A percentile compares a stretch with the other conserved stretches of the same genome.
These are phyloP conservation scores for Triticum timopheevii DNA, from an alignment of 176 grass and related monocot species.

Conservation along the genomic window DNA sequence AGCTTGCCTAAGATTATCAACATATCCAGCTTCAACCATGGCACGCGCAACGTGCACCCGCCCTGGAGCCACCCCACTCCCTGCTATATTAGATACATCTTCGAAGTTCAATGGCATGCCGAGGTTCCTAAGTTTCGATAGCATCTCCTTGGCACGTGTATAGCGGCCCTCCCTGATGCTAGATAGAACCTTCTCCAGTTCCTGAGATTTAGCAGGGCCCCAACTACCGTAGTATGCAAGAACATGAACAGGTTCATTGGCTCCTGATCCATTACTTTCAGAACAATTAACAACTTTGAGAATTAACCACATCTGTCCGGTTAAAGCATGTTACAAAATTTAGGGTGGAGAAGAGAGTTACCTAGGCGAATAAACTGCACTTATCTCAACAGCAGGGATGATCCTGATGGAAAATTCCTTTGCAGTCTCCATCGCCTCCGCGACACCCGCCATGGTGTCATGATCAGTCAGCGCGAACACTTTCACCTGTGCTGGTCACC, in stretches of 20 bases:
- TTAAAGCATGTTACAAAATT: background rate
- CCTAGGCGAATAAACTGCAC: constrained; percentile 54
- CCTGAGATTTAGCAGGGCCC: constrained; percentile 57
- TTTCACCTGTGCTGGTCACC: constrained; percentile 66
- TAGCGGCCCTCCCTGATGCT: constrained; percentile 71
- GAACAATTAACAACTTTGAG: background rate
- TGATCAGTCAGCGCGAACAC: constrained; percentile 81
- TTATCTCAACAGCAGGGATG: constrained; percentile 81
- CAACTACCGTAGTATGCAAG: constrained; percentile 68
- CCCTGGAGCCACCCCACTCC: constrained; percentile 70
- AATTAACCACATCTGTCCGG: background rate
- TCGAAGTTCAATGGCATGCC: constrained; percentile 64
- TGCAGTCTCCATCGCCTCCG: constrained; percentile 57
- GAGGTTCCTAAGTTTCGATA: constrained; percentile 58
- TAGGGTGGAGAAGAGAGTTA: constrained; percentile 14
- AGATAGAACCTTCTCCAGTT: constrained; percentile 51
- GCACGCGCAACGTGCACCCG: constrained; percentile 72
- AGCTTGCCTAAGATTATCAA: constrained; percentile 65
- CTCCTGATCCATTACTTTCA: constrained; percentile 45
- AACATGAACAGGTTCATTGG: constrained; percentile 67
- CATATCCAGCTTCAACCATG: constrained; percentile 82
- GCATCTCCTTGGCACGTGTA: constrained; percentile 56
- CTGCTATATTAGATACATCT: constrained; percentile 60
- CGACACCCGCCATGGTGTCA: constrained; percentile 72
- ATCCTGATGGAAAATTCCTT: constrained; percentile 54